Conservation (phyloP, 495 filamentous ascomycete species). For the Margaritispora aquatica region DNA sequence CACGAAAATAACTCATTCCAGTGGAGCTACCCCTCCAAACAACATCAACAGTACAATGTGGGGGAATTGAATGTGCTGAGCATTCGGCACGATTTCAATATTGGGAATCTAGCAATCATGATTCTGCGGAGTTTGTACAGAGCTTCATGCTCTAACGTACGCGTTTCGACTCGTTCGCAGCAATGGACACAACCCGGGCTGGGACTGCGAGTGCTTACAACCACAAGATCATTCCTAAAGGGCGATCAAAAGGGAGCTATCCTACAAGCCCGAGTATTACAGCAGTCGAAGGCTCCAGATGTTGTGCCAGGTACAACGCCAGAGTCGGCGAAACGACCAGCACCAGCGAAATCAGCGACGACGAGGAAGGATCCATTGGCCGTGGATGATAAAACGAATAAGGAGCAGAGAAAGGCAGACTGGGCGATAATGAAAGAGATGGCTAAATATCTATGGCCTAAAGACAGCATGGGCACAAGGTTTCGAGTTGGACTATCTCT, state of each 20-base stretch:
- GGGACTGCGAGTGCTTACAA: conserved; percentile 20
- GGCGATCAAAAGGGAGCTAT: conserved; percentile 14
- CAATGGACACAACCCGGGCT: conserved; percentile 6
- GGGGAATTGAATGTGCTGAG: neutral
- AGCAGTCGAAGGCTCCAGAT: conserved; percentile 12
- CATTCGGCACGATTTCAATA: conserved; percentile 9
- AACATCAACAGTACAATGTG: conserved; percentile 13
- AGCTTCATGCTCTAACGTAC: conserved; percentile 14
- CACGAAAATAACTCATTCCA: neutral
- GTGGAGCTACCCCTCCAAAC: conserved; percentile 18
- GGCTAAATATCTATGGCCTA: conserved; percentile 95
- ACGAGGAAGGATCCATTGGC: conserved; percentile 31
- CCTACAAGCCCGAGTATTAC: conserved; percentile 9
- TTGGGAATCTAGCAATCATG: conserved; percentile 14
- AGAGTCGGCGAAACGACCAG: conserved; percentile 12
- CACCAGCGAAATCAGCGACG: conserved; percentile 7
- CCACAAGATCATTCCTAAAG: conserved; percentile 3
- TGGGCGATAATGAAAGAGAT: conserved; percentile 99
- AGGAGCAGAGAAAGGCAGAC: conserved; percentile 91
- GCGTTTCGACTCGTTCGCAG: conserved; percentile 11
- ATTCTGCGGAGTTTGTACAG: conserved; percentile 14
- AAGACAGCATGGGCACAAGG: conserved; percentile 77
- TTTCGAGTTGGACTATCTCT: conserved; percentile 77
- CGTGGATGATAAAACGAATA: conserved; percentile 48
- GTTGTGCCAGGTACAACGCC: conserved; percentile 14